phyloP scores from a whole-genome alignment of 768 basidiomycete genomes.

The Rhodotorula babjevae region DNA sequence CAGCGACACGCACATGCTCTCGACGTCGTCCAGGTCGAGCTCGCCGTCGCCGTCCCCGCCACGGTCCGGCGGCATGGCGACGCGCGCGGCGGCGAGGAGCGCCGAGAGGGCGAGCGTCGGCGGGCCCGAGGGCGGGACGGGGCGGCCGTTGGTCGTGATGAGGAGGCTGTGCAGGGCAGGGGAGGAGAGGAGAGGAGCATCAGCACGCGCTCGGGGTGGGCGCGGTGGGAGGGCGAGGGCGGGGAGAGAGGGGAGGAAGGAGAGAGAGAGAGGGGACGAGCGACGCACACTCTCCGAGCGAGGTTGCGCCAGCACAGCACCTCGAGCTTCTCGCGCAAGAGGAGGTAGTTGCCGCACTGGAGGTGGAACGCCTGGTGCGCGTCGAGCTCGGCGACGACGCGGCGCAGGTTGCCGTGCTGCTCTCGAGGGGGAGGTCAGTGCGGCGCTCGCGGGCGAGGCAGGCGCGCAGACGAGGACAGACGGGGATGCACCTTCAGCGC shows the following conservation, averaged over 20 bases:
- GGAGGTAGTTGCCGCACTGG: slow-evolving; percentile 36
- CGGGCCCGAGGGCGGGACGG: slow-evolving; percentile 24
- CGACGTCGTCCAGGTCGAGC: slow-evolving; percentile 43
- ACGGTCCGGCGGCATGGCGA: slow-evolving; percentile 16
- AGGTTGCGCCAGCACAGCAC: slow-evolving; percentile 43
- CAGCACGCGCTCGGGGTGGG: no score
- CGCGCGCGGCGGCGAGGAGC: slow-evolving; percentile 28
- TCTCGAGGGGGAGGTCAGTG: no score
- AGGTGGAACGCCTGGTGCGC: slow-evolving; percentile 27
- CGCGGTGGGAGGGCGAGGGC: no score
- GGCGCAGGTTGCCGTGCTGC: slow-evolving; percentile 37
- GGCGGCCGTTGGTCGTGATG: slow-evolving; percentile 12
- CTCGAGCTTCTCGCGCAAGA: slow-evolving; percentile 43
- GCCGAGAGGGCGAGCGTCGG: slow-evolving; percentile 32
- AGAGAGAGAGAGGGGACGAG: neutral
- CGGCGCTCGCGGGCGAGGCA: no score
- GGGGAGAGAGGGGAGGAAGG: no score
- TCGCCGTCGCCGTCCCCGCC: neutral
- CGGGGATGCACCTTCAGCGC: slow-evolving; percentile 26
- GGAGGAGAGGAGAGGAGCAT: no score
- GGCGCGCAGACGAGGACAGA: no score
- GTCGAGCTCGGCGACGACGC: slow-evolving; percentile 16
- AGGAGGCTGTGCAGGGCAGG: neutral
- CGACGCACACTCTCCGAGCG: slow-evolving; percentile 45
- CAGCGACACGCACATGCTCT: slow-evolving; percentile 38